Evolutionary conservation across 2,329 filamentous ascomycete genomes (phyloP).

Genomic region (Thielaviopsis musarum): DNA sequence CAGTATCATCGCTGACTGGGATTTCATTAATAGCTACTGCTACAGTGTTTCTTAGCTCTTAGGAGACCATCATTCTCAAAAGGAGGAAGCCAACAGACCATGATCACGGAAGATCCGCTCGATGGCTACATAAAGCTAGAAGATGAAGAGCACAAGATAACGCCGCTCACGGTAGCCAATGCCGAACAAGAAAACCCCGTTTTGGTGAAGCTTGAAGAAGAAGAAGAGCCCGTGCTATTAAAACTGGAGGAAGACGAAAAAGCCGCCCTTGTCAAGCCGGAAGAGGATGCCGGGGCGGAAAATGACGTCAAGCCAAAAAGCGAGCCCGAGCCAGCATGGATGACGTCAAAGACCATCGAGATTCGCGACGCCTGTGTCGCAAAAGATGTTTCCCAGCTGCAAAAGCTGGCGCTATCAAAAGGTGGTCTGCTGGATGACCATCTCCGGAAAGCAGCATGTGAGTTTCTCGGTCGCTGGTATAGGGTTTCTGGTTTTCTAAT

Average conservation of each 20-base stretch:
- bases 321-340: conserved; percentile 3
- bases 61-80: too few relatives aligned
- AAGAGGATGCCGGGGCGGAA: not conserved
- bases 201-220: too few relatives aligned
- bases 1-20: too few relatives aligned
- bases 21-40: too few relatives aligned
- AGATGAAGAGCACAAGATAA: not conserved
- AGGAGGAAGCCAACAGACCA: not conserved
- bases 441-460: conserved; percentile 62
- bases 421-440: conserved; percentile 53
- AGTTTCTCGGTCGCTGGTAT: conserved; percentile 22
- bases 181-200: too few relatives aligned
- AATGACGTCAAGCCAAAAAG: not conserved
- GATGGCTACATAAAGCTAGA: not conserved
- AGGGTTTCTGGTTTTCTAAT: conserved; percentile 8
- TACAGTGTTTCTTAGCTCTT: too few relatives aligned
- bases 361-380: conserved; percentile 44
- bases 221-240: too few relatives aligned
- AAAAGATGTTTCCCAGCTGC: conserved; percentile 38
- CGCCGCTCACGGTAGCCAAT: too few relatives aligned
- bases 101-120: not conserved
- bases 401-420: conserved; percentile 39
- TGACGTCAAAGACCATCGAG: conserved; percentile 23
- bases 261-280: too few relatives aligned
- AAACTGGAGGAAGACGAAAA: too few relatives aligned